phyloP scores from a whole-genome alignment of 2,329 filamentous ascomycete genomes.

The Trichocomaceae sp. region DNA sequence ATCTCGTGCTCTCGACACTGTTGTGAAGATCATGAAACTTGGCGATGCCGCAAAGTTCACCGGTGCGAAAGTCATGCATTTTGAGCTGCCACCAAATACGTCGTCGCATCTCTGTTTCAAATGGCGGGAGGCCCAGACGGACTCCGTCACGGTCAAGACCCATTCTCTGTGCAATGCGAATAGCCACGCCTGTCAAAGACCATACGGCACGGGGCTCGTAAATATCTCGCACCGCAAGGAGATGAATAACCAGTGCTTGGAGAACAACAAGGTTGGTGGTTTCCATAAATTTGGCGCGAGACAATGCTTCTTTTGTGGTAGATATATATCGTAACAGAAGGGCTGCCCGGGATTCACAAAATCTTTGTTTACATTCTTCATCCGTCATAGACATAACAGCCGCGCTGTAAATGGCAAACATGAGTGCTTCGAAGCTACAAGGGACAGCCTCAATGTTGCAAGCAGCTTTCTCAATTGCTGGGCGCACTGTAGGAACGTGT shows the following conservation, averaged over 20 bases:
- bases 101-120: slow-evolving; percentile 65
- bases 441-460: no score
- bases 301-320: slow-evolving; percentile 21
- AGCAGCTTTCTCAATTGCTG: no score
- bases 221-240: slow-evolving; percentile 13
- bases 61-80: slow-evolving; percentile 67
- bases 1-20: no score
- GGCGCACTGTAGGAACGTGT: no score
- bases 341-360: slow-evolving; percentile 17
- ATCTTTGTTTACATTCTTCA: slow-evolving; percentile 18
- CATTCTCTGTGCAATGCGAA: slow-evolving; percentile 71
- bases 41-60: no score
- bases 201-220: not conserved
- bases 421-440: no score
- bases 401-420: no score
- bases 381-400: slow-evolving; percentile 21
- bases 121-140: slow-evolving; percentile 55
- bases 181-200: slow-evolving; percentile 58
- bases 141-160: slow-evolving; percentile 65
- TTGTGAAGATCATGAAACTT: no score
- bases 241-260: slow-evolving; percentile 25
- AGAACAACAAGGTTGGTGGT: slow-evolving; percentile 22
- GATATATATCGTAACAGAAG: slow-evolving; percentile 18
- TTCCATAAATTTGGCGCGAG: slow-evolving; percentile 22
- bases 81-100: slow-evolving; percentile 72